These are phyloP conservation scores for Boletus pseudopeckii DNA, from an alignment of 768 basidiomycete genomes.

Conservation along the genomic window DNA sequence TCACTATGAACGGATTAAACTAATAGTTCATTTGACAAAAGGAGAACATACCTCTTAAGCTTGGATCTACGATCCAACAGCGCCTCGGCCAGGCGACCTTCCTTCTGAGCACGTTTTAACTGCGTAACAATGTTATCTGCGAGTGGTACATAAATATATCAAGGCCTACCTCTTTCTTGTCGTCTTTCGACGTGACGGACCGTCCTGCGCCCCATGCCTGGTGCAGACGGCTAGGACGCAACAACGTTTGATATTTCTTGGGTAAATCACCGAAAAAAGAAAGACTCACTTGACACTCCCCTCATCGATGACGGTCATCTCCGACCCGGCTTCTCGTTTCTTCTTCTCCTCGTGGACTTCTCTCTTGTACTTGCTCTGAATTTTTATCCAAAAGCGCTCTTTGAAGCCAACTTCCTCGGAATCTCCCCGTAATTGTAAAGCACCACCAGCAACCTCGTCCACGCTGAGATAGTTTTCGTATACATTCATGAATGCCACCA, in stretches of 20 bases:
- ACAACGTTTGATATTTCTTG: neutral
- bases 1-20: slow-evolving; percentile 32
- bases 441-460: slow-evolving; percentile 84
- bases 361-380: slow-evolving; percentile 85
- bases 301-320: slow-evolving; percentile 63
- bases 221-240: slow-evolving; percentile 52
- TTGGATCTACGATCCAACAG: slow-evolving; percentile 78
- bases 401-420: slow-evolving; percentile 81
- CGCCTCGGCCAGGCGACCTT: slow-evolving; percentile 77
- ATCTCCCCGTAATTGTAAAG: slow-evolving; percentile 75
- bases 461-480: slow-evolving; percentile 86
- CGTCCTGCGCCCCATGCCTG: slow-evolving; percentile 87
- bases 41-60: slow-evolving; percentile 67
- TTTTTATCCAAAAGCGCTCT: slow-evolving; percentile 86
- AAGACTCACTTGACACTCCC: slow-evolving; percentile 63
- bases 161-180: slow-evolving; percentile 65
- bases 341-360: slow-evolving; percentile 79
- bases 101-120: slow-evolving; percentile 76
- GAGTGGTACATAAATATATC: slow-evolving; percentile 1
- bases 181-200: slow-evolving; percentile 62
- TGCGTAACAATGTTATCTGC: slow-evolving; percentile 28
- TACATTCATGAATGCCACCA: slow-evolving; percentile 84
- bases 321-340: slow-evolving; percentile 55
- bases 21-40: neutral
- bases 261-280: slow-evolving; percentile 1